Evolutionary conservation across 495 filamentous ascomycete genomes (phyloP), one percentile per base, ranked within the genome.

Genomic region (Aspergillus diversus): DNA sequence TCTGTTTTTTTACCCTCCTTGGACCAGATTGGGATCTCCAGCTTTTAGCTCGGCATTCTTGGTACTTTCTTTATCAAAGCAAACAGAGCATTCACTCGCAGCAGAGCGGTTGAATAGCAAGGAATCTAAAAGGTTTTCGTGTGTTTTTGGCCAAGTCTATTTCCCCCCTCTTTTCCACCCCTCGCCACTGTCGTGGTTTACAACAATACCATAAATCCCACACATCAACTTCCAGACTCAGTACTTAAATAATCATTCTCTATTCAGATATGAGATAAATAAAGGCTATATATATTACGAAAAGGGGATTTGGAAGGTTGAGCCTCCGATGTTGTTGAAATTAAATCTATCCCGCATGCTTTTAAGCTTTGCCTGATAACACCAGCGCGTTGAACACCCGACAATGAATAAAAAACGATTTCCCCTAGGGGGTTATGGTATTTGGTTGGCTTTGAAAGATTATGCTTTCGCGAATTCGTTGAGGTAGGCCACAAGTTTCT

Each of bases 401-500:
- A 54, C 7, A 54, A 54, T 33, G 21, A 54, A 50, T 21, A 34
- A 12, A 33, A 53, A 33, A 33, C 0, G 43, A 58, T 31, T 27
- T 17, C 21, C 21, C 16, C 16, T 7, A 9, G 5, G 47, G n/a
- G 16, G 47, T 8, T n/a, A 17, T 27, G 16, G 5, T 27, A 50
- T 50, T 17, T n/a, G 13, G 13, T 86, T 88, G 27, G 31, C 55
- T 50, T 59, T 56, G 8, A 31, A 16, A 6, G 13, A 13, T 33
- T 59, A 66, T 27, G 49, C 55, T 5, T 21, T 62, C 13, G 70
- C 70, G 77, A 88, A 90, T 7, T 78, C 75, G 7, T 80, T 68
- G 47, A 91, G 79, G 59, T 86, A 90, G 7, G 67, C 71, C 35
- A 79, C 83, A 21, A 91, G 76, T 67, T 84, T 87, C 71, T 87